A percentile compares a stretch with the other conserved stretches of the same genome.
Conservation (phyloP, 2,329 filamentous ascomycete species). For the Akanthomyces uredinophilus region DNA sequence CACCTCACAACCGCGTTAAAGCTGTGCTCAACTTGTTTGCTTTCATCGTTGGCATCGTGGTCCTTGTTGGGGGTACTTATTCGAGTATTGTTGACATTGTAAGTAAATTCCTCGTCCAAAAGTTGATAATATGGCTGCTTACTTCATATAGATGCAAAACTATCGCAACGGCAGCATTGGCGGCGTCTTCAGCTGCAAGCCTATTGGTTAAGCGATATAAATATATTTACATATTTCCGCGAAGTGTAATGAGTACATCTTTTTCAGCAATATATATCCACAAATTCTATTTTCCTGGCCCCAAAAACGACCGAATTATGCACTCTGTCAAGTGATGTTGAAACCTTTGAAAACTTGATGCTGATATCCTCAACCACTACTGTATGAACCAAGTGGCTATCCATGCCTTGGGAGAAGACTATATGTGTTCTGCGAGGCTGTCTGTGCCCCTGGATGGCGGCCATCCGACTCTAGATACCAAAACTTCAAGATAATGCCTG, state of each 20-base stretch:
- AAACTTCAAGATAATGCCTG: too few species aligned
- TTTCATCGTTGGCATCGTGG: conserved; percentile 28
- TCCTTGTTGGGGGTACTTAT: conserved; percentile 30
- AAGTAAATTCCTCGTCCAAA: conserved; percentile 15
- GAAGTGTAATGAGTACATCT: neutral
- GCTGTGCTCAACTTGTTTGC: conserved; percentile 23
- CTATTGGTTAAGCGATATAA: conserved; percentile 12
- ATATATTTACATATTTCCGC: neutral
- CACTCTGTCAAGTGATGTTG: too few species aligned
- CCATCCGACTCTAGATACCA: too few species aligned
- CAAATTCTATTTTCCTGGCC: neutral
- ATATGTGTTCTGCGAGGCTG: too few species aligned
- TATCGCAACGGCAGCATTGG: conserved; percentile 24
- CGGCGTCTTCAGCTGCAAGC: conserved; percentile 26
- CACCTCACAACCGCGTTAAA: conserved; percentile 26
- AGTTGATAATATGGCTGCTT: conserved; percentile 6
- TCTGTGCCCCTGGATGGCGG: too few species aligned
- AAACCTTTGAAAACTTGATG: too few species aligned
- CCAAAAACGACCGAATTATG: too few species aligned
- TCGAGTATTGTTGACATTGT: conserved; percentile 29
- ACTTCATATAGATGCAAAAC: conserved; percentile 21
- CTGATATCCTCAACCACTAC: too few species aligned
- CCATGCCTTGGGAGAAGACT: too few species aligned
- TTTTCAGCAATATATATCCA: conserved; percentile 5
- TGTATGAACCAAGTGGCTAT: too few species aligned